Evolutionary conservation across 2,329 filamentous ascomycete genomes (phyloP).

Genomic region (Ophiostoma perfectum): DNA sequence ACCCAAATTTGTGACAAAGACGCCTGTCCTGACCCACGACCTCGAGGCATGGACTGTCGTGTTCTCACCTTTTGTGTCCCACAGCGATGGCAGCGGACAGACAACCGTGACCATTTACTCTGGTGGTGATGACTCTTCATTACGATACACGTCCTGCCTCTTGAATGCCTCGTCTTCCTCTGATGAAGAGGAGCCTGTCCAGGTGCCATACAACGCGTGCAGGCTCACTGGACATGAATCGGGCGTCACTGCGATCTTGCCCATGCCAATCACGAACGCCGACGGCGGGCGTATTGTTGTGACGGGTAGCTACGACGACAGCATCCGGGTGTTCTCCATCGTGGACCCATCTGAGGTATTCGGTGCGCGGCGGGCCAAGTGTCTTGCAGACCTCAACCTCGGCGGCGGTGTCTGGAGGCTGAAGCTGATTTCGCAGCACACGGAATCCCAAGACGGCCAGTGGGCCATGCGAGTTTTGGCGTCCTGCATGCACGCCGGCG

Average conservation of each 20-base stretch:
- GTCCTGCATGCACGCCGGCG: constrained; percentile 91
- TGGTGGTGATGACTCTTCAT: constrained; percentile 69
- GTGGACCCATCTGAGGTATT: constrained; percentile 39
- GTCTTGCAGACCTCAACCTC: constrained; percentile 61
- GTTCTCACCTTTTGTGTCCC: constrained; percentile 41
- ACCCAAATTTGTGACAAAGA: constrained; percentile 33
- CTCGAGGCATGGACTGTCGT: constrained; percentile 72
- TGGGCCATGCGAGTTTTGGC: constrained; percentile 55
- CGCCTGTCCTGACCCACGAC: constrained; percentile 44
- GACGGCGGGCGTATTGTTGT: constrained; percentile 56
- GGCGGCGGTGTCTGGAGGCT: constrained; percentile 85
- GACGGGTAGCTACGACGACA: constrained; percentile 90
- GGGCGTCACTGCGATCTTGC: constrained; percentile 81
- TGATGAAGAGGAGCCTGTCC: constrained; percentile 6
- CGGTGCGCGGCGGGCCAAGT: constrained; percentile 39
- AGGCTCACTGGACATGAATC: constrained; percentile 54
- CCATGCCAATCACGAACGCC: constrained; percentile 45
- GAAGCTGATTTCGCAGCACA: constrained; percentile 47
- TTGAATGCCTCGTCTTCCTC: not conserved
- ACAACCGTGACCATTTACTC: constrained; percentile 49
- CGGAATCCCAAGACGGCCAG: constrained; percentile 27
- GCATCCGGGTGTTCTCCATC: constrained; percentile 61
- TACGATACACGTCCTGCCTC: constrained; percentile 43
- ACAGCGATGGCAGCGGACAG: not conserved
- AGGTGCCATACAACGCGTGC: constrained; percentile 26